A percentile compares a stretch with the other conserved stretches of the same genome.
These are phyloP conservation scores for Starmera stellimalicola DNA, from an alignment of 1,139 yeast genomes.

Conservation along the genomic window DNA sequence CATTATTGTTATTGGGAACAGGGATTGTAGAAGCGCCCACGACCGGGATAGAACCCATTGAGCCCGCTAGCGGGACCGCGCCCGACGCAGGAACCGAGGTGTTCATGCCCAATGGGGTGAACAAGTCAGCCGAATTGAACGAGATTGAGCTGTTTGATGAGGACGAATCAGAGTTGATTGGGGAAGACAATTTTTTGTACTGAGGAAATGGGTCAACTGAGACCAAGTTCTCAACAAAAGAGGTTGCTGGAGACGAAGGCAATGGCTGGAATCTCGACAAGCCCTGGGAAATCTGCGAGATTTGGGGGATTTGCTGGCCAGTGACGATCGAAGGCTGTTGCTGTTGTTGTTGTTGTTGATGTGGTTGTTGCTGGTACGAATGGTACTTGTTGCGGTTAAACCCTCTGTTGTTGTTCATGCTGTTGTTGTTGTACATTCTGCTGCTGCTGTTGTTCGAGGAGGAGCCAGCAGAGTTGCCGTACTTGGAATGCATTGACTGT, in stretches of 20 bases:
- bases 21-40: no score
- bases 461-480: constrained; percentile 1
- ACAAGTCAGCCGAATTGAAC: background rate
- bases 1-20: no score
- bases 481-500: constrained; percentile 5
- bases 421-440: background rate
- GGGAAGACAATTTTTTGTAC: constrained; percentile 13
- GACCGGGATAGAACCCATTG: no score
- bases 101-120: no score
- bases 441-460: constrained; percentile 1
- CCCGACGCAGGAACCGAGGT: no score
- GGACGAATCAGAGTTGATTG: constrained; percentile 15
- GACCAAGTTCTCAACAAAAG: constrained; percentile 8
- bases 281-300: no score
- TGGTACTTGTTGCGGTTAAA: no score
- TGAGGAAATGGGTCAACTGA: constrained; percentile 6
- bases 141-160: constrained; percentile 6
- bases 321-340: no score
- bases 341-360: background rate
- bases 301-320: no score
- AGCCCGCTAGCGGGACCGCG: no score
- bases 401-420: background rate
- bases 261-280: no score
- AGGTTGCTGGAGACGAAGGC: constrained; percentile 13
- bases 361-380: background rate